phyloP scores from a whole-genome alignment of 257 asterid genomes.

The Lycium barbarum region DNA sequence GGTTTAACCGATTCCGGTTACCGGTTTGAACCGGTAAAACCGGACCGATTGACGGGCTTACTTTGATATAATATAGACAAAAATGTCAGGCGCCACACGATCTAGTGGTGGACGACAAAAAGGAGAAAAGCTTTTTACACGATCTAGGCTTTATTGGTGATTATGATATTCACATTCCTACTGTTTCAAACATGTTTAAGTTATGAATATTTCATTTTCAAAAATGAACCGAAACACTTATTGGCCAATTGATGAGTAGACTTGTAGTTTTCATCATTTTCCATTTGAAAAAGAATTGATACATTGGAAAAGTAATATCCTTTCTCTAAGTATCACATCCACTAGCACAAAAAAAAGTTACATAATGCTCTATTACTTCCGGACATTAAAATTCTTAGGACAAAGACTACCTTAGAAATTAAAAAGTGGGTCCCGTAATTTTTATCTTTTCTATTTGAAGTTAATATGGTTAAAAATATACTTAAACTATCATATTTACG shows the following conservation, averaged over 20 bases:
- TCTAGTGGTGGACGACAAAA: not conserved
- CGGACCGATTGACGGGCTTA: too few relatives aligned
- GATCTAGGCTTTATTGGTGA: not conserved
- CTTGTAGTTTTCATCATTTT: slow-evolving; percentile 4
- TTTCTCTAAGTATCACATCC: not conserved
- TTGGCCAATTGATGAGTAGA: not conserved
- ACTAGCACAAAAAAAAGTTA: not conserved
- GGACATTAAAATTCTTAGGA: not conserved
- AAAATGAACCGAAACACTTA: not conserved
- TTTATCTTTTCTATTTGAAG: not conserved
- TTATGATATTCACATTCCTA: not conserved
- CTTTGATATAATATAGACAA: not conserved
- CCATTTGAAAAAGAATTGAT: not conserved
- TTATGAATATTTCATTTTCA: not conserved
- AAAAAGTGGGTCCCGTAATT: not conserved
- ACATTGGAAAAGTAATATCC: not conserved
- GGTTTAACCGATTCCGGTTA: too few relatives aligned
- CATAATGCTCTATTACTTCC: not conserved
- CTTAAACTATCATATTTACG: too few relatives aligned
- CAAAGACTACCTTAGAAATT: not conserved
- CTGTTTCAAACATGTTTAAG: not conserved
- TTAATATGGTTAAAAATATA: too few relatives aligned
- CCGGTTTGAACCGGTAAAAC: too few relatives aligned
- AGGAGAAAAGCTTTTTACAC: not conserved
- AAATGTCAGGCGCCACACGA: not conserved